Percentiles rank a stretch among this genome's conserved stretches.
These are phyloP conservation scores for Cicer yamashitae DNA, from an alignment of 306 rosid species.

Conservation along the genomic window DNA sequence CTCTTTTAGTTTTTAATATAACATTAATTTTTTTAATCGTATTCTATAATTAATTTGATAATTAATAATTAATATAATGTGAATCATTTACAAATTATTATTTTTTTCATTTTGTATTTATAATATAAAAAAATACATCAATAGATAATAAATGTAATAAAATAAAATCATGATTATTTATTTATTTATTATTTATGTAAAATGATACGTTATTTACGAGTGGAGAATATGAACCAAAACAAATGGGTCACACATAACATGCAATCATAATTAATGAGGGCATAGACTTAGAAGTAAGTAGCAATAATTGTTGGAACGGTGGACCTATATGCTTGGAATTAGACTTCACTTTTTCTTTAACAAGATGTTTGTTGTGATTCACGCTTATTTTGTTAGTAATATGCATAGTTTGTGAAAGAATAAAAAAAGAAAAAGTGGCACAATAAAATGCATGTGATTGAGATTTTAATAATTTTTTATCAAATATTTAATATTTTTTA, in stretches of 20 bases:
- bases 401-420: background rate
- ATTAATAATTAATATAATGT: too few species aligned
- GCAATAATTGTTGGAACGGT: constrained; percentile 29
- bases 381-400: background rate
- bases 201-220: too few species aligned
- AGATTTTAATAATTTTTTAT: background rate
- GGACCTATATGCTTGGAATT: background rate
- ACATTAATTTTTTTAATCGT: too few species aligned
- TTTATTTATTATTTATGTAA: too few species aligned
- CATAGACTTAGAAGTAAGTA: background rate
- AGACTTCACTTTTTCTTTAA: background rate
- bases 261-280: background rate
- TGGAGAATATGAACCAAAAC: too few species aligned
- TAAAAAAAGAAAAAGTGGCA: background rate
- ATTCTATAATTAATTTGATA: too few species aligned
- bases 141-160: too few species aligned
- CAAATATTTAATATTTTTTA: background rate
- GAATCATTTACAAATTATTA: too few species aligned
- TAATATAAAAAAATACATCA: too few species aligned
- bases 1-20: too few species aligned
- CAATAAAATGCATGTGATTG: background rate
- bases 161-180: too few species aligned
- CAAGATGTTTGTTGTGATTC: background rate
- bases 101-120: too few species aligned
- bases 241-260: constrained; percentile 20